Conservation (phyloP, 768 basidiomycete species). For the Boletales sp. region DNA sequence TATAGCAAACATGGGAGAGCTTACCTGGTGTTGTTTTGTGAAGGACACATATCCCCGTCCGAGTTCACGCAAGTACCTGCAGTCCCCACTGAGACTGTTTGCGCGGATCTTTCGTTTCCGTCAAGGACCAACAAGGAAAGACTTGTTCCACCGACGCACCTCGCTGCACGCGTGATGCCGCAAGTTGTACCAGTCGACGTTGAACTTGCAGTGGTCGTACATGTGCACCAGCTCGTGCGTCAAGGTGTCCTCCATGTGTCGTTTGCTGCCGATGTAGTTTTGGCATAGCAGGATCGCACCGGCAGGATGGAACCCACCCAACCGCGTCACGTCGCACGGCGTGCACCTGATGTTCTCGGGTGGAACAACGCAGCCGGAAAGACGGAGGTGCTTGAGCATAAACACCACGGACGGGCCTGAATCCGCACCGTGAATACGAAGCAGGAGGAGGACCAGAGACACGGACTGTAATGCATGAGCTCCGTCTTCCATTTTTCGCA, state of each 20-base stretch:
- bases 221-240: constrained; percentile 93
- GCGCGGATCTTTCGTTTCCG: constrained; percentile 77
- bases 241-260: constrained; percentile 90
- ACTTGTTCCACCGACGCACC: constrained; percentile 44
- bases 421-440: constrained; percentile 6
- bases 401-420: constrained; percentile 84
- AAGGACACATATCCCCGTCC: constrained; percentile 73
- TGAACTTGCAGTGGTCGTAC: constrained; percentile 94
- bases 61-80: constrained; percentile 80
- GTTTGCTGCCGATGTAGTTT: constrained; percentile 73
- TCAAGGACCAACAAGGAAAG: background rate
- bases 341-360: constrained; percentile 75
- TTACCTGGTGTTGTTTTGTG: constrained; percentile 92
- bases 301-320: constrained; percentile 83
- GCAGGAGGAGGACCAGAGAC: constrained; percentile 8
- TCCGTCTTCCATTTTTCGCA: constrained; percentile 73
- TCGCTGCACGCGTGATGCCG: constrained; percentile 97
- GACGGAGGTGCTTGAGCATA: constrained; percentile 86
- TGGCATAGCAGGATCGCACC: constrained; percentile 85
- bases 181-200: constrained; percentile 87
- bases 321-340: constrained; percentile 69
- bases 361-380: constrained; percentile 69
- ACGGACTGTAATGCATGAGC: constrained; percentile 68
- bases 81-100: constrained; percentile 91
- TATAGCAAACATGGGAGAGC: constrained; percentile 7